Evolutionary conservation across 2,329 filamentous ascomycete genomes (phyloP), one percentile per base, ranked within the genome.

Genomic region (Proliferodiscus dingleyae): DNA sequence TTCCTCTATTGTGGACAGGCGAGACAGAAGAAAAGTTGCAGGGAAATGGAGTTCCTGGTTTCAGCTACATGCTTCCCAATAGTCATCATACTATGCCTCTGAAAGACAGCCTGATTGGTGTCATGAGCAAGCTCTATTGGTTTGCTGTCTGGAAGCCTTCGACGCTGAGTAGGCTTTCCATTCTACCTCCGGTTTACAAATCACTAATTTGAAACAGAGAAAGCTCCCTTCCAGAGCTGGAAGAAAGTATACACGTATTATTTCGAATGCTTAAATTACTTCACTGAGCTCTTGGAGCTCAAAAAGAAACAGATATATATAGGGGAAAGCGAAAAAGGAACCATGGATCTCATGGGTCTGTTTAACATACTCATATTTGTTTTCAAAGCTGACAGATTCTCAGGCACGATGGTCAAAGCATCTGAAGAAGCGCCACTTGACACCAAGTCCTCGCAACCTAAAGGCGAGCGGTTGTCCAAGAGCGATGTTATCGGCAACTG

Each of bases 211-310:
- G 16, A 32, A 37, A 41, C 38, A 54, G 54, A 50, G 48, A 3
- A 54, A 34, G 64, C 65, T 3, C 68, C 67, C 4, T 55, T 74
- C 44, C 66, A 72, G 37, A 66, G 1, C 68, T 70, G 46, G 65
- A 16, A 67, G 29, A 57, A 58, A 4, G 65, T 69, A 8, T 66
- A 68, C 15, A 57, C 61, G 41, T 66, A 71, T 10, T 68, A 66
- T 28, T 52, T 51, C 2, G 73, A 77, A 60, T 76, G 72, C 69
- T 66, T 68, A 13, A 60, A 68, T 48, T 78, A 77, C 56, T 74
- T 77, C 68, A 63, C 68, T 2, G 71, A 75, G 45, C 66, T 78
- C 36, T 71, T 73, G 47, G 62, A 72, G 21, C 28, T 50, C 19
- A 60, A 55, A 33, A 54, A 51, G 32, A 44, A 55, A 23, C 49